Percentiles rank a stretch among this genome's conserved stretches.
Conservation (phyloP, 176 grass and related monocot genomes). For the Rhynchospora pubera region DNA sequence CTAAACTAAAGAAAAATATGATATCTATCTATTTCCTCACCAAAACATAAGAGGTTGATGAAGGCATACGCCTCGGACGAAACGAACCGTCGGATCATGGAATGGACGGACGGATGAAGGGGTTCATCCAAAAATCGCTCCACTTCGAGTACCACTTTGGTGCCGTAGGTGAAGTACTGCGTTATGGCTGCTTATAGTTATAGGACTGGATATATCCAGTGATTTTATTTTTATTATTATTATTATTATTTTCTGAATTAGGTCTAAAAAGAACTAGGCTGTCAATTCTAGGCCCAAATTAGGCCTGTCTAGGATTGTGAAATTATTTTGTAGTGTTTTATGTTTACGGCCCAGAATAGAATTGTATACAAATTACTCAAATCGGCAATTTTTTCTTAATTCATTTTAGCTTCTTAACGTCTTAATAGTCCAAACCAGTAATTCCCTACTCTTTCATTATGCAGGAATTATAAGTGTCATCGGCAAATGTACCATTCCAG, state of each 20-base stretch:
- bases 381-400: neutral
- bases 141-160: neutral
- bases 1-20: neutral
- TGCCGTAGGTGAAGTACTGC: neutral
- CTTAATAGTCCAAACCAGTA: neutral
- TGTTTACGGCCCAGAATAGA: neutral
- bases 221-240: neutral
- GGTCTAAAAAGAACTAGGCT: neutral
- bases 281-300: neutral
- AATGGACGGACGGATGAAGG: slow-evolving; percentile 16
- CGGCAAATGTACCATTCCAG: too few relatives aligned
- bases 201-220: neutral
- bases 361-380: neutral
- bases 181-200: neutral
- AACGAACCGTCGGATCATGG: neutral
- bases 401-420: neutral
- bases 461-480: too few relatives aligned
- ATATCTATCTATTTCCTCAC: neutral
- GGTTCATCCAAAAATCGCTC: neutral
- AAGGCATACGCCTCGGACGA: neutral
- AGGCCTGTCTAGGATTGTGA: neutral
- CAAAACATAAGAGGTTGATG: neutral
- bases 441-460: neutral
- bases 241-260: neutral
- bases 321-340: too few relatives aligned